Evolutionary conservation across 192 early-diverging fungal species (phyloP), one percentile per base, ranked within the genome.

Genomic region (Entomortierella beljakovae): DNA sequence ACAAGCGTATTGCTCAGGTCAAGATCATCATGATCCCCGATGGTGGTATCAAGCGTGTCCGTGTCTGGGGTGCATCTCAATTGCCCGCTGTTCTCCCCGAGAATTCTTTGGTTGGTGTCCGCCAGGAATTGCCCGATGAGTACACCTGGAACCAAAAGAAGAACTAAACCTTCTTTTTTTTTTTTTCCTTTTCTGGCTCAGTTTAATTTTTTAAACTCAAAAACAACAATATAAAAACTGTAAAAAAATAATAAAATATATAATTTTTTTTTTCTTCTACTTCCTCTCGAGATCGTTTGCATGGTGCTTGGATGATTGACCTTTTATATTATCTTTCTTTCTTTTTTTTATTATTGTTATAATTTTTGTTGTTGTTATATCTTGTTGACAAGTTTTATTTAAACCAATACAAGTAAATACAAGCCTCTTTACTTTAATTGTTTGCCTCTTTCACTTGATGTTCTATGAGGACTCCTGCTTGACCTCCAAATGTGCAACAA

Each of bases 1-100:
- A 90, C 55, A 69, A 60, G 49, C 75, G 68, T 42, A 55, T 79
- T 70, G 75, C 75, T 31, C 48, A 68, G 75, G 53, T 79, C 57
- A 43, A 79, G 62, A 68, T 92, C 81, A 51, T 64, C 31, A 89
- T 93, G 82, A 92, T 87, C 73, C 89, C 92, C 32, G 96, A 98
- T 81, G 96, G 97, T 42, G 96, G 95, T 40, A 81, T 97, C 68
- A 92, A 94, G 84, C 90, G 97, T 68, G 81, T 98, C 54, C 91
- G 97, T 63, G 80, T 94, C 61, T 90, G 85, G 82, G 96, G 96
- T 57, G 86, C 82, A 31, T 76, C 80, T 55, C 77, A 81, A 42
- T 57, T 80, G 35, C 71, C 82, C 33, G 80, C 75, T 40, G 68
- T 79, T 43, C 60, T 70, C 56, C 75, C 75, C 22, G 61, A 70